phyloP scores from a whole-genome alignment of 2,329 filamentous ascomycete genomes.

The Trichocomaceae sp. region DNA sequence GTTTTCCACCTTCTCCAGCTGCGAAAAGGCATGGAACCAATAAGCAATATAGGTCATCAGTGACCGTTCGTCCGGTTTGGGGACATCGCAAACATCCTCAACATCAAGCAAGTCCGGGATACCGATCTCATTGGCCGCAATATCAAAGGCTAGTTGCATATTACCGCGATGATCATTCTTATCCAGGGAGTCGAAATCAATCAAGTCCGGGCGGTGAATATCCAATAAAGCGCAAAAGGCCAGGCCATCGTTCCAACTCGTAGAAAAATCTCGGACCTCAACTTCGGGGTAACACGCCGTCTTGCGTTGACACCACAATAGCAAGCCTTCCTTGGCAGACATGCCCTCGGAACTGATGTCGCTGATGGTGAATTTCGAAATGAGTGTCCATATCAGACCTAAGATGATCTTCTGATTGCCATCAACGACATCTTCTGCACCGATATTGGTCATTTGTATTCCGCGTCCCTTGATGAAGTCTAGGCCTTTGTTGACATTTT shows the following conservation, averaged over 20 bases:
- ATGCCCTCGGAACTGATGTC: slow-evolving; percentile 98
- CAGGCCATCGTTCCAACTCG: slow-evolving; percentile 94
- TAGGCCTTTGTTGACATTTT: slow-evolving; percentile 94
- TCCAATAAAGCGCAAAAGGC: slow-evolving; percentile 95
- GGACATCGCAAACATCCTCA: slow-evolving; percentile 94
- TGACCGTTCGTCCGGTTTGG: slow-evolving; percentile 90
- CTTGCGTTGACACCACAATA: slow-evolving; percentile 97
- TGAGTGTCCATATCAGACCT: slow-evolving; percentile 95
- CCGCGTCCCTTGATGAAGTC: slow-evolving; percentile 85
- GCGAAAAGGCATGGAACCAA: slow-evolving; percentile 99
- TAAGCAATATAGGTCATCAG: slow-evolving; percentile 99
- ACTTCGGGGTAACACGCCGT: slow-evolving; percentile 98
- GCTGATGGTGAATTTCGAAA: slow-evolving; percentile 95
- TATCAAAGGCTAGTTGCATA: slow-evolving; percentile 97
- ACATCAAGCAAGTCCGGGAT: slow-evolving; percentile 94
- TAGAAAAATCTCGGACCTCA: slow-evolving; percentile 88
- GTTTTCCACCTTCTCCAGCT: slow-evolving; percentile 98
- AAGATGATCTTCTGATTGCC: slow-evolving; percentile 97
- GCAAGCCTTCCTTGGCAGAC: slow-evolving; percentile 90
- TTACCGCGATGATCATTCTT: slow-evolving; percentile 92
- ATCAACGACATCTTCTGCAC: slow-evolving; percentile 95
- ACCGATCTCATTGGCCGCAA: slow-evolving; percentile 91
- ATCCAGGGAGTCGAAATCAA: slow-evolving; percentile 91
- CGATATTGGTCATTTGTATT: slow-evolving; percentile 98
- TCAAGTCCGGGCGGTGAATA: slow-evolving; percentile 93